A percentile compares a stretch with the other conserved stretches of the same genome.
These are phyloP conservation scores for Craterostigma plantagineum DNA, from an alignment of 257 asterid species.

Conservation along the genomic window DNA sequence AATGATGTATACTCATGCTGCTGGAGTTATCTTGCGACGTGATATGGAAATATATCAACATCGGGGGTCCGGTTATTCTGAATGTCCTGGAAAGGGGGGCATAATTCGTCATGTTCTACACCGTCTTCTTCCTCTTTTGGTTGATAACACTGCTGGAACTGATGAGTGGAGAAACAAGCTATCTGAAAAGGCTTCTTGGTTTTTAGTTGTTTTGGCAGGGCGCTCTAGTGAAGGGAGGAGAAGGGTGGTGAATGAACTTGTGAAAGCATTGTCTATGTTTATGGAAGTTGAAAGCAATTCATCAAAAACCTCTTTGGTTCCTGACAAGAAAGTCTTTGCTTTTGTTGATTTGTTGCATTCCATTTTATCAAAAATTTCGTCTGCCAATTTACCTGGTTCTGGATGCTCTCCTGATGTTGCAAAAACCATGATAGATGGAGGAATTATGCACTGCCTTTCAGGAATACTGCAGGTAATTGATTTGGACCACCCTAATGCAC, in stretches of 20 bases:
- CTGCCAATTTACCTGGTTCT: constrained; percentile 67
- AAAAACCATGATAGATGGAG: constrained; percentile 93
- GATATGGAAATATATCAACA: constrained; percentile 67
- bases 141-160: constrained; percentile 66
- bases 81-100: constrained; percentile 55
- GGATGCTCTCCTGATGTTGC: constrained; percentile 99
- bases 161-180: constrained; percentile 94
- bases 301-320: constrained; percentile 29
- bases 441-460: constrained; percentile 67
- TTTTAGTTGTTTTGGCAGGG: constrained; percentile 87
- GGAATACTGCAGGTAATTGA: constrained; percentile 72
- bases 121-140: constrained; percentile 65
- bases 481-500: constrained; percentile 93
- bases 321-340: constrained; percentile 71
- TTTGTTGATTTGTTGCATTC: constrained; percentile 75
- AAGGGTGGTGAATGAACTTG: constrained; percentile 81
- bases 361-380: constrained; percentile 72
- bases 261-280: constrained; percentile 61
- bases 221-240: constrained; percentile 95
- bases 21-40: constrained; percentile 74
- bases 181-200: constrained; percentile 91
- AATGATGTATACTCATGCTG: constrained; percentile 82
- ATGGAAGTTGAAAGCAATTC: constrained; percentile 41
- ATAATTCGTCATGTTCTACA: constrained; percentile 78
- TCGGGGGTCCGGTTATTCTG: constrained; percentile 46